Conservation (phyloP, 2,329 filamentous ascomycete genomes). For the Cladosporium cucumerinum region DNA sequence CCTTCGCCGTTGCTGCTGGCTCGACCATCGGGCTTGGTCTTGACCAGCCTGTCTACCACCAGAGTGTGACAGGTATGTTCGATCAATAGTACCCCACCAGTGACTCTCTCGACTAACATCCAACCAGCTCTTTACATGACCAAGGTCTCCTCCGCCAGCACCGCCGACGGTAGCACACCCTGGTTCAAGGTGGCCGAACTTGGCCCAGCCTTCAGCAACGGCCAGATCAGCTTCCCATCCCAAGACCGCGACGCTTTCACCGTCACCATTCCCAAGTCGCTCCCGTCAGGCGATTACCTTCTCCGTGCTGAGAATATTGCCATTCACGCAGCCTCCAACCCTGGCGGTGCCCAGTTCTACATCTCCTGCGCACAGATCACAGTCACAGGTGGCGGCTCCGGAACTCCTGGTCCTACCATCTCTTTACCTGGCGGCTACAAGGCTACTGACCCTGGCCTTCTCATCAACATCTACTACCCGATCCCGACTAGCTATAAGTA, state of each 20-base stretch:
- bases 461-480: constrained; percentile 35
- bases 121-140: constrained; percentile 37
- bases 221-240: constrained; percentile 16
- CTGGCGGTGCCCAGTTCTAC: constrained; percentile 39
- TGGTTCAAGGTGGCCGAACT: constrained; percentile 54
- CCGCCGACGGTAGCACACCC: constrained; percentile 29
- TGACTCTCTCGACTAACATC: not conserved
- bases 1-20: constrained; percentile 25
- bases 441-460: constrained; percentile 42
- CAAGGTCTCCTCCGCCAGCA: constrained; percentile 45
- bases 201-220: constrained; percentile 7
- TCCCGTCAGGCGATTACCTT: constrained; percentile 55
- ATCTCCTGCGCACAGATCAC: constrained; percentile 32
- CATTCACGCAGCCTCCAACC: constrained; percentile 46
- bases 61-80: constrained; percentile 11
- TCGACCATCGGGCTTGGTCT: constrained; percentile 22
- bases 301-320: constrained; percentile 54
- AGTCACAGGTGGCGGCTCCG: constrained; percentile 16
- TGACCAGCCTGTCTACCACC: constrained; percentile 12
- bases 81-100: not conserved
- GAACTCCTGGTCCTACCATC: constrained; percentile 35
- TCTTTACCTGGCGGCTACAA: constrained; percentile 40
- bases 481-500: constrained; percentile 33
- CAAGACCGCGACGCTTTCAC: constrained; percentile 15
- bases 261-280: constrained; percentile 47